Evolutionary conservation across 2,329 filamentous ascomycete genomes (phyloP), one percentile per base, ranked within the genome.

Genomic region (Alternaria incomplexa): DNA sequence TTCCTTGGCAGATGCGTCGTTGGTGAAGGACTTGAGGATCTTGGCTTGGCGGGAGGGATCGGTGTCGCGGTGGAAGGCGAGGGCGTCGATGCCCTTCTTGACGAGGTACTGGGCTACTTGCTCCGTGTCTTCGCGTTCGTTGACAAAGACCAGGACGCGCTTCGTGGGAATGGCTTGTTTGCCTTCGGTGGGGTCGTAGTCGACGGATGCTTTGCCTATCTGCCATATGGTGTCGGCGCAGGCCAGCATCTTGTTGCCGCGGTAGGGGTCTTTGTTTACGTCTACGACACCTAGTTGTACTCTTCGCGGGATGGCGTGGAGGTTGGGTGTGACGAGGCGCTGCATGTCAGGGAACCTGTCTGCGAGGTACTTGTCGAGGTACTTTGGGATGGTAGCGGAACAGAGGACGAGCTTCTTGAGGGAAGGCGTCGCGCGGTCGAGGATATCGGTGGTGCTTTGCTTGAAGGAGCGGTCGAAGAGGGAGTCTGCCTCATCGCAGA

Each of bases 401-500:
- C 96, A 99, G 67, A 98, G 88, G 50, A 99, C 86, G 23, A 99
- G 85, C 77, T 97, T 92, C 75, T 93, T 88, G 50, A 98, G 82
- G 0, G 93, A 96, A 0, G 95, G 93, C 7, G 89, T 86, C 2
- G 91, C 88, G 62, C 91, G 91, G 74, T 97, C 92, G 67, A 99
- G 87, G 69, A 99, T 92, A 58, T 88, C 87, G 11, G 88, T 91
- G 0, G 96, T 98, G 23, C 91, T 89, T 1, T 93, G 90, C 5
- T 91, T 87, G 83, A 99, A 99, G 62, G 93, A 96, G 61, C 93
- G 91, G 81, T 99, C 96, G 70, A 99, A 88, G 10, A 99, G 88
- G 5, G 94, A 97, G 81, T 99, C 96, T 1, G 96, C 96, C 83
- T 99, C 96, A 77, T 99, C 96, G 52, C 97, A 86, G 62, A 99